A percentile compares a stretch with the other conserved stretches of the same genome.
Evolutionary conservation across 106 monocot species (phyloP).

Genomic region (Dioscorea zingiberensis): DNA sequence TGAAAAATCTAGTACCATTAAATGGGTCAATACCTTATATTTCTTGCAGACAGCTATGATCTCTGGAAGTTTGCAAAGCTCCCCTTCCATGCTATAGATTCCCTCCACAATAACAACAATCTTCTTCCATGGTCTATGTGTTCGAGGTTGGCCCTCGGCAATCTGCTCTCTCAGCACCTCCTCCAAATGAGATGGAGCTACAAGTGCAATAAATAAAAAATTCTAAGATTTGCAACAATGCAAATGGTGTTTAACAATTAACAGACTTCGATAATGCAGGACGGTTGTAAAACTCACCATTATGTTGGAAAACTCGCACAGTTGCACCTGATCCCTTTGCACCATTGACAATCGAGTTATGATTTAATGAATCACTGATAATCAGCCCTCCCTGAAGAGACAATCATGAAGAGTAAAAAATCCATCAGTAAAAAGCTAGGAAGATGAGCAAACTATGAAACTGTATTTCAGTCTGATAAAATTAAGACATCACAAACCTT

Average conservation of each 20-base stretch:
- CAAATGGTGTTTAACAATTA: background rate
- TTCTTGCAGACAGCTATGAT: conserved; percentile 97
- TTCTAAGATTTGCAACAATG: background rate
- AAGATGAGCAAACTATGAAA: background rate
- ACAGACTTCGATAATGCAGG: too few species aligned
- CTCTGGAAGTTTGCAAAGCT: conserved; percentile 96
- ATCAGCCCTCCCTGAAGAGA: conserved; percentile 70
- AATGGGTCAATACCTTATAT: conserved; percentile 63
- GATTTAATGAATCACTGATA: conserved; percentile 94
- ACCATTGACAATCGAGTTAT: conserved; percentile 98
- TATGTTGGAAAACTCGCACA: conserved; percentile 95
- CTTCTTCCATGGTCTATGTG: conserved; percentile 96
- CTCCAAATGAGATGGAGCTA: conserved; percentile 91
- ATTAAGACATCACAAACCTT: conserved; percentile 39
- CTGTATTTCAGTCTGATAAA: too few species aligned
- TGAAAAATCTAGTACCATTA: too few species aligned
- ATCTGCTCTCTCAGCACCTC: conserved; percentile 95
- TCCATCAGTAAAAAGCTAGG: background rate
- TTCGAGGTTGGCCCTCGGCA: conserved; percentile 84
- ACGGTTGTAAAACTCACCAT: conserved; percentile 41
- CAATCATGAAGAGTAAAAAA: conserved; percentile 3
- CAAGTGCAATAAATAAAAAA: conserved; percentile 5
- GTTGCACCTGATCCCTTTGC: conserved; percentile 94
- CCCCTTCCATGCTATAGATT: conserved; percentile 99
- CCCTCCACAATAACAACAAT: conserved; percentile 96